These are phyloP conservation scores for Flaveria ramosissima DNA, from an alignment of 129 eudicot genomes.

Conservation along the genomic window DNA sequence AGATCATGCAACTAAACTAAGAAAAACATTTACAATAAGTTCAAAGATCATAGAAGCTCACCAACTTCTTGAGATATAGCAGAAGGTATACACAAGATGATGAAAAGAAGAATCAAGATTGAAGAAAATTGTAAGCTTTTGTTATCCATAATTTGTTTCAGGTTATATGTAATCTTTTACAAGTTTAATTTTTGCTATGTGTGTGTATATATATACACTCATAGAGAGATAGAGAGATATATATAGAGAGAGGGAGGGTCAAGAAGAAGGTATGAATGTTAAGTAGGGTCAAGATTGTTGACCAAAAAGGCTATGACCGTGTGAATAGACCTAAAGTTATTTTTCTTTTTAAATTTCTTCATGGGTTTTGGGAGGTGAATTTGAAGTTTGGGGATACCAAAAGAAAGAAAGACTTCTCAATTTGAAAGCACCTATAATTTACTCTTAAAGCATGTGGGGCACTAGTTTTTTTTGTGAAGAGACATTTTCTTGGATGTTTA, in stretches of 20 bases:
- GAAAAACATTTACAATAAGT: not conserved
- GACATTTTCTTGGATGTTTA: not conserved
- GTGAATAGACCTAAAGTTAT: not conserved
- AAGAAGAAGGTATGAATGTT: constrained; percentile 27
- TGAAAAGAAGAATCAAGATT: constrained; percentile 36
- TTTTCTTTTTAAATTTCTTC: constrained; percentile 4
- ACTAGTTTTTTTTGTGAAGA: not conserved
- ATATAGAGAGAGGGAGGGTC: not conserved
- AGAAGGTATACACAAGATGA: constrained; percentile 18
- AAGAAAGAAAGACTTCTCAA: not conserved
- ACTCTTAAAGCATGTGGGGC: not conserved
- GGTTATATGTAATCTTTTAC: constrained; percentile 5
- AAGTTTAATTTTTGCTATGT: constrained; percentile 8
- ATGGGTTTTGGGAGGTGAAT: constrained; percentile 19
- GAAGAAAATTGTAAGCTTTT: constrained; percentile 21
- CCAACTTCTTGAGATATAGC: constrained; percentile 56
- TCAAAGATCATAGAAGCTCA: constrained; percentile 25
- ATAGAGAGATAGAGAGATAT: not conserved
- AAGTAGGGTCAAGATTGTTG: not conserved
- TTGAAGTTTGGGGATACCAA: constrained; percentile 14
- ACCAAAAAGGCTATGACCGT: constrained; percentile 12
- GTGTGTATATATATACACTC: not conserved
- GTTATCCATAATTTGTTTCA: constrained; percentile 21
- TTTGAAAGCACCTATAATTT: not conserved
- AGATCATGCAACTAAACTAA: not conserved